Conservation (phyloP, 371 early-diverging fungal genomes). For the Lichtheimia ornata region DNA sequence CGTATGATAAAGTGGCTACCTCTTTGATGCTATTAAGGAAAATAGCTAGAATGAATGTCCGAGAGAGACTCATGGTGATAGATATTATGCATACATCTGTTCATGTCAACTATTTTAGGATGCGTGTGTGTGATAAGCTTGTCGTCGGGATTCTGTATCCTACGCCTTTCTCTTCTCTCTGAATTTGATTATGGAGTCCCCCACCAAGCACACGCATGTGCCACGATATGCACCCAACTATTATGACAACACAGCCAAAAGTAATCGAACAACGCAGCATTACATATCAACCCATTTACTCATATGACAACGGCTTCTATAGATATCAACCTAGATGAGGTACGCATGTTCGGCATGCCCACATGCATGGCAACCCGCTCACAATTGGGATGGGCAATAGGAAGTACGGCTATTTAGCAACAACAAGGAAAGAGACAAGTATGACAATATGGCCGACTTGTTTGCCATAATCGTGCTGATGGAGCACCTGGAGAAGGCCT, state of each 20-base stretch:
- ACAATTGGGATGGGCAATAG: conserved; percentile 19
- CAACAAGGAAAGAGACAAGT: conserved; percentile 85
- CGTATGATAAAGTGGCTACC: too few species aligned
- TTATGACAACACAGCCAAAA: conserved; percentile 14
- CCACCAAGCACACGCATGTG: conserved; percentile 20
- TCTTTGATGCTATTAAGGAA: too few species aligned
- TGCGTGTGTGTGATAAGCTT: too few species aligned
- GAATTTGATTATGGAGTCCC: conserved; percentile 26
- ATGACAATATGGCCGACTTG: conserved; percentile 91
- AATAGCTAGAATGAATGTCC: too few species aligned
- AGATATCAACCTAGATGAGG: conserved; percentile 50
- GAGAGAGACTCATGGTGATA: too few species aligned
- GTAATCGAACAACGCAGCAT: conserved; percentile 7
- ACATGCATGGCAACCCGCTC: neutral
- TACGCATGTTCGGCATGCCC: conserved; percentile 3
- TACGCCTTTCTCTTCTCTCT: too few species aligned
- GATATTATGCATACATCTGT: too few species aligned
- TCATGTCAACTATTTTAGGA: too few species aligned
- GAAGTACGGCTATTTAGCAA: conserved; percentile 76
- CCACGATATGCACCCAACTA: conserved; percentile 42
- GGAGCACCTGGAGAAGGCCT: conserved; percentile 92
- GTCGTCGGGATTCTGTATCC: too few species aligned
- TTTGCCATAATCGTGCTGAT: conserved; percentile 88
- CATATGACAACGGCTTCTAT: neutral
- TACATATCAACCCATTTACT: too few species aligned